Percentiles rank a stretch among this genome's conserved stretches.
Conservation (phyloP, 495 filamentous ascomycete genomes). For the Penicillium ucsense region DNA sequence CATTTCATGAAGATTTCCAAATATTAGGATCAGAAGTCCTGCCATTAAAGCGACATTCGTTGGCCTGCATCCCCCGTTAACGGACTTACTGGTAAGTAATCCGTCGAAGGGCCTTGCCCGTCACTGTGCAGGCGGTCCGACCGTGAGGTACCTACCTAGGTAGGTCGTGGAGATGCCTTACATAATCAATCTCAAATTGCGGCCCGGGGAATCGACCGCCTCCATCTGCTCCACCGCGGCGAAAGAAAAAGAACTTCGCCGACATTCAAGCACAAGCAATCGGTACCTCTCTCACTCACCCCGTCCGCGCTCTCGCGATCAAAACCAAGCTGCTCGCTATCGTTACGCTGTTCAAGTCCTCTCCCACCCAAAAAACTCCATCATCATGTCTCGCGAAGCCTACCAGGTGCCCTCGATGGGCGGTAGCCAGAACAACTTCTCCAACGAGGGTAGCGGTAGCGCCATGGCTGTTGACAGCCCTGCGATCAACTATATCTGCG, state of each 20-base stretch:
- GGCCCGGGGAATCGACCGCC: too few species aligned
- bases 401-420: constrained; percentile 39
- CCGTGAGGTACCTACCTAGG: too few species aligned
- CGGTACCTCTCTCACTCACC: neutral
- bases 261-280: neutral
- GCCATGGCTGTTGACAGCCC: constrained; percentile 24
- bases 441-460: constrained; percentile 16
- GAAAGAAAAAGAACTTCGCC: constrained; percentile 14
- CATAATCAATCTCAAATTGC: neutral
- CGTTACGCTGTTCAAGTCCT: too few species aligned
- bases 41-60: too few species aligned
- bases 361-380: neutral
- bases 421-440: constrained; percentile 28
- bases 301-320: neutral
- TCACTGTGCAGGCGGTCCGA: too few species aligned
- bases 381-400: constrained; percentile 39
- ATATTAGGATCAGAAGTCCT: too few species aligned
- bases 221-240: neutral
- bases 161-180: neutral
- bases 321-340: too few species aligned
- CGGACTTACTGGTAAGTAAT: too few species aligned
- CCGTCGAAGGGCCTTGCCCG: too few species aligned
- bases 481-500: constrained; percentile 79
- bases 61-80: too few species aligned
- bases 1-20: too few species aligned